phyloP scores from a whole-genome alignment of 345 rosid genomes.

The Pugionium cornutum region DNA sequence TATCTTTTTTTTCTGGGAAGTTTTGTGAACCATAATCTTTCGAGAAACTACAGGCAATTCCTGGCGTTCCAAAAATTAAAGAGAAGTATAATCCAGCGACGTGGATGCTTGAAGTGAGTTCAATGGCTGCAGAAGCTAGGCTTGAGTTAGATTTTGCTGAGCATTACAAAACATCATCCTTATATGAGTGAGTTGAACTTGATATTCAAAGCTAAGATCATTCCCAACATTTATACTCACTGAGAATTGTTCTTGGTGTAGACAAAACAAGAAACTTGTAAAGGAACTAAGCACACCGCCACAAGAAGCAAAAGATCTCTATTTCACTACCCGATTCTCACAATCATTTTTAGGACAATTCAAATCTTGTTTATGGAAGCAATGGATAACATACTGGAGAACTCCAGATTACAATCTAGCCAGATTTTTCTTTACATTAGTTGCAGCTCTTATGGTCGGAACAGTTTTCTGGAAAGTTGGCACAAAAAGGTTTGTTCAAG shows the following conservation, averaged over 20 bases:
- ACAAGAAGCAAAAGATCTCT: slow-evolving; percentile 50
- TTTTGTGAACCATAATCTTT: background rate
- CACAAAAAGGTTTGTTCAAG: slow-evolving; percentile 46
- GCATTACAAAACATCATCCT: slow-evolving; percentile 54
- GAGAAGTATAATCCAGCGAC: slow-evolving; percentile 83
- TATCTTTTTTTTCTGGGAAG: background rate
- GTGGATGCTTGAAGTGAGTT: slow-evolving; percentile 92
- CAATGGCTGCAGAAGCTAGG: slow-evolving; percentile 64
- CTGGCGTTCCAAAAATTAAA: slow-evolving; percentile 61
- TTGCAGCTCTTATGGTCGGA: slow-evolving; percentile 57
- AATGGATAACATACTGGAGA: slow-evolving; percentile 76
- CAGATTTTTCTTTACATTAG: slow-evolving; percentile 55
- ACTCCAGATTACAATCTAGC: slow-evolving; percentile 71
- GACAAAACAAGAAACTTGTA: slow-evolving; percentile 59
- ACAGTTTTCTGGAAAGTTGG: slow-evolving; percentile 67
- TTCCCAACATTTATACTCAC: background rate
- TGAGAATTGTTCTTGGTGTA: slow-evolving; percentile 28
- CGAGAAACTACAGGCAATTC: slow-evolving; percentile 48
- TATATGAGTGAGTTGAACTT: slow-evolving; percentile 53
- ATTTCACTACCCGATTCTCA: slow-evolving; percentile 52
- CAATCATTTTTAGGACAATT: slow-evolving; percentile 59
- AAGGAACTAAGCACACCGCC: slow-evolving; percentile 60
- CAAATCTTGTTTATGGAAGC: slow-evolving; percentile 71
- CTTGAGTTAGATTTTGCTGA: slow-evolving; percentile 80
- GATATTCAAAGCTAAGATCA: background rate